Evolutionary conservation across 2,329 filamentous ascomycete genomes (phyloP).

Genomic region (Fusarium compactum): DNA sequence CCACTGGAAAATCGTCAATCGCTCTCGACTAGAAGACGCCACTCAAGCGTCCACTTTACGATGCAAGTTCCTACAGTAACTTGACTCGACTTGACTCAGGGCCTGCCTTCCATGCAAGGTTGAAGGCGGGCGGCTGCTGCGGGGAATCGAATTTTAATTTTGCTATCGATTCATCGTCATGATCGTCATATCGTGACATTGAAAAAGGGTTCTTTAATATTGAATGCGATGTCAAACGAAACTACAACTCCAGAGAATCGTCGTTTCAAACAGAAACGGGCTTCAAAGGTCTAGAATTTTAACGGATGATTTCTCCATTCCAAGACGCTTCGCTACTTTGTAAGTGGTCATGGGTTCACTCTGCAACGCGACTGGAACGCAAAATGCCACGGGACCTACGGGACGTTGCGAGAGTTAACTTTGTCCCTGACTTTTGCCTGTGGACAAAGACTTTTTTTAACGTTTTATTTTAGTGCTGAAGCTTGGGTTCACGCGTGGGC

Average conservation of each 20-base stretch:
- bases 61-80: conserved; percentile 11
- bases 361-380: conserved; percentile 39
- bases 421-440: conserved; percentile 1
- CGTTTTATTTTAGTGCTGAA: conserved; percentile 35
- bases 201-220: background rate
- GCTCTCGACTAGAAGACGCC: conserved; percentile 29
- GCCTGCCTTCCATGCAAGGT: background rate
- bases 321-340: conserved; percentile 7
- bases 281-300: conserved; percentile 17
- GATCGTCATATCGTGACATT: conserved; percentile 5
- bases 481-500: conserved; percentile 24
- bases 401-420: conserved; percentile 43
- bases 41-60: conserved; percentile 36
- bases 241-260: background rate
- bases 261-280: conserved; percentile 27
- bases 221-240: background rate
- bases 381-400: conserved; percentile 33
- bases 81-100: conserved; percentile 22
- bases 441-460: conserved; percentile 25
- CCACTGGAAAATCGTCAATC: conserved; percentile 32
- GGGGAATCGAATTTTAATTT: conserved; percentile 25
- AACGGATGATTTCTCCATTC: conserved; percentile 17
- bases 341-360: background rate
- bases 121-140: conserved; percentile 28
- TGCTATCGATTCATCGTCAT: conserved; percentile 15